Evolutionary conservation across 495 filamentous ascomycete genomes (phyloP), one percentile per base, ranked within the genome.

Genomic region (Barbatosphaeria neglecta): DNA sequence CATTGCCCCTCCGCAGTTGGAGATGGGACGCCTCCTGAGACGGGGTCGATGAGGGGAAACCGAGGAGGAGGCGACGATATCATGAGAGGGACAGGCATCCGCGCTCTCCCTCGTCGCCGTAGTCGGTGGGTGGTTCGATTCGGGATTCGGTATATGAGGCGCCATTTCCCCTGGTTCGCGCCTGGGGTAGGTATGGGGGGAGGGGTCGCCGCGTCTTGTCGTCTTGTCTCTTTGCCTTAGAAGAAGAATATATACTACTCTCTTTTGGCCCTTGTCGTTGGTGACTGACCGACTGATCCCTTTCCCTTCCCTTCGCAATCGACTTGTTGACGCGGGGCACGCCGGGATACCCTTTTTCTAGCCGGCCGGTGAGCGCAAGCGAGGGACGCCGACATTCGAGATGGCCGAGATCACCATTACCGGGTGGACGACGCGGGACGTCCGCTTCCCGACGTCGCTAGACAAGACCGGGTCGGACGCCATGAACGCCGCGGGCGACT

Each of bases 381-480:
- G 3, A 2, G 4, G 7, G 2, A n/a, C 11, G n/a, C 6, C n/a
- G n/a, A 22, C 16, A 17, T 3, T 7, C 45, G 47, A 19, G 18
- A 77, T 74, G 69, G 49, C 63, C 31, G 71, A 78, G 73, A 80
- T 93, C 54, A 90, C 82, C 25, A 90, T 95, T 64, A 90, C 84
- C 45, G 75, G 80, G 47, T 86, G 78, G 61, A 74, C 74, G 51
- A 90, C 86, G 40, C 76, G 84, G 53, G 89, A 95, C 68, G 85
- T 95, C 61, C 80, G 89, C 59, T 95, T 95, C 69, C 89, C 89
- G 27, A 96, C 90, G 39, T 95, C 90, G 33, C 78, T 96, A 39
- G 86, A 94, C 66, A 92, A 90, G 69, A 93, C 87, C 7, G 90
- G 90, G 56, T 94, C 87, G 25, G 90, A 96, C 76, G 90, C 90